Percentiles rank a stretch among this genome's conserved stretches.
Conservation (phyloP, 2,329 filamentous ascomycete genomes). For the Botryosphaeria agaves region DNA sequence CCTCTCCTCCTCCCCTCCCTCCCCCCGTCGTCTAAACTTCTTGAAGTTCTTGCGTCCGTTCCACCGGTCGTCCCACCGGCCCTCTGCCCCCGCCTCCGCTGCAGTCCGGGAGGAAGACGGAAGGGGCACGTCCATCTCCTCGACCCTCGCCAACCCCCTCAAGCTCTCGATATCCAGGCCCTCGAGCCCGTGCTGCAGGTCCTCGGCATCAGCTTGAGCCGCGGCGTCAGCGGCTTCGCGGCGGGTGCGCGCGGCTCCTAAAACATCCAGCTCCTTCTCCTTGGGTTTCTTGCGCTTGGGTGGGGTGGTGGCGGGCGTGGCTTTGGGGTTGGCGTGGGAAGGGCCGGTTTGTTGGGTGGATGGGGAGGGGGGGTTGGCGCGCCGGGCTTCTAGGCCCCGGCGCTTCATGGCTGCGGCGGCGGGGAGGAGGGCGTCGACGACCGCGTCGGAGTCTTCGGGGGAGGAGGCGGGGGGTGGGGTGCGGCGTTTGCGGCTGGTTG, state of each 20-base stretch:
- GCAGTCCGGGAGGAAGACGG: constrained; percentile 8
- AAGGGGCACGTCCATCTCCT: constrained; percentile 55
- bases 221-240: constrained; percentile 35
- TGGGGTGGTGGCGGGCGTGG: constrained; percentile 9
- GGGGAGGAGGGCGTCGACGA: constrained; percentile 58
- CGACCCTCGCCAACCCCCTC: constrained; percentile 56
- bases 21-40: constrained; percentile 44
- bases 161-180: constrained; percentile 56
- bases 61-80: constrained; percentile 68
- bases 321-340: constrained; percentile 29
- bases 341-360: constrained; percentile 7
- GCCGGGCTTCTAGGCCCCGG: constrained; percentile 49
- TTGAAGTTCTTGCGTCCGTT: constrained; percentile 96
- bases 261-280: constrained; percentile 49
- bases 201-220: constrained; percentile 47
- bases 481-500: constrained; percentile 10
- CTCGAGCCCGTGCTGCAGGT: constrained; percentile 36
- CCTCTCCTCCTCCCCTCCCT: constrained; percentile 23
- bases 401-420: constrained; percentile 64
- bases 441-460: constrained; percentile 23
- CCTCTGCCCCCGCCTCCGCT: constrained; percentile 10
- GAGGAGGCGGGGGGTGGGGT: constrained; percentile 5
- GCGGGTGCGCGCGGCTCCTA: constrained; percentile 41
- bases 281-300: constrained; percentile 8
- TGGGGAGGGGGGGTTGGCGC: constrained; percentile 6